Evolutionary conservation across 2,329 filamentous ascomycete genomes (phyloP).

Genomic region (Diaporthe citri): DNA sequence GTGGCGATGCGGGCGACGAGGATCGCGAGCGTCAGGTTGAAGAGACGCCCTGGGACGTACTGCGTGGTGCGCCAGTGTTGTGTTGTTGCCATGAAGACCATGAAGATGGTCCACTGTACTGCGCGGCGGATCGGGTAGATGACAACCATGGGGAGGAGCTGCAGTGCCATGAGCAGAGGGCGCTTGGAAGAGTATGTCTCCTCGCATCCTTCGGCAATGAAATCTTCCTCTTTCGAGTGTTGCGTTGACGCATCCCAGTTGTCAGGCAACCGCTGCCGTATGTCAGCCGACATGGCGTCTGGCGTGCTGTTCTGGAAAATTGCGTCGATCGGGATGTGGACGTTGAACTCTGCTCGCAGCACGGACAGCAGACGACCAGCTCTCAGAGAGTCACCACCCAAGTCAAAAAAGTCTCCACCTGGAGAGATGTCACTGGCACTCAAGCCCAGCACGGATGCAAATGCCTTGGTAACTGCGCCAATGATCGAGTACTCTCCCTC

Average conservation of each 20-base stretch:
- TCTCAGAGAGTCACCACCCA: constrained; percentile 66
- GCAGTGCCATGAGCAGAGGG: constrained; percentile 60
- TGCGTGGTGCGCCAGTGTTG: constrained; percentile 55
- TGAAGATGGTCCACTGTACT: constrained; percentile 65
- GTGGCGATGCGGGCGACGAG: constrained; percentile 56
- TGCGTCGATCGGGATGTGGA: constrained; percentile 63
- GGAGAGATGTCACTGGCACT: constrained; percentile 53
- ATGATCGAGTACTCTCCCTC: constrained; percentile 47
- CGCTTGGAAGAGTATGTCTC: constrained; percentile 63
- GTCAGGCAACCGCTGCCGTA: constrained; percentile 13
- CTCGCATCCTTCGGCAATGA: constrained; percentile 29
- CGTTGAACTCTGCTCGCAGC: constrained; percentile 60
- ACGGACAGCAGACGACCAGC: constrained; percentile 65
- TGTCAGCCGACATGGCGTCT: constrained; percentile 50
- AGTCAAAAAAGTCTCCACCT: constrained; percentile 63
- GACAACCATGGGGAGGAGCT: constrained; percentile 63
- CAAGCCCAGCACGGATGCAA: constrained; percentile 59
- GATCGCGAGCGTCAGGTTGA: constrained; percentile 62
- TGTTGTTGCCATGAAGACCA: constrained; percentile 58
- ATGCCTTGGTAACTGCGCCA: constrained; percentile 57
- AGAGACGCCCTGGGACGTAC: constrained; percentile 57
- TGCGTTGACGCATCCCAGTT: constrained; percentile 1
- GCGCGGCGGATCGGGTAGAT: constrained; percentile 65
- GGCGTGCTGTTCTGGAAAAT: constrained; percentile 64
- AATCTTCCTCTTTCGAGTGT: background rate